These are phyloP conservation scores for Aciculoconidium aculeatum DNA, from an alignment of 805 yeast genomes.

Conservation along the genomic window DNA sequence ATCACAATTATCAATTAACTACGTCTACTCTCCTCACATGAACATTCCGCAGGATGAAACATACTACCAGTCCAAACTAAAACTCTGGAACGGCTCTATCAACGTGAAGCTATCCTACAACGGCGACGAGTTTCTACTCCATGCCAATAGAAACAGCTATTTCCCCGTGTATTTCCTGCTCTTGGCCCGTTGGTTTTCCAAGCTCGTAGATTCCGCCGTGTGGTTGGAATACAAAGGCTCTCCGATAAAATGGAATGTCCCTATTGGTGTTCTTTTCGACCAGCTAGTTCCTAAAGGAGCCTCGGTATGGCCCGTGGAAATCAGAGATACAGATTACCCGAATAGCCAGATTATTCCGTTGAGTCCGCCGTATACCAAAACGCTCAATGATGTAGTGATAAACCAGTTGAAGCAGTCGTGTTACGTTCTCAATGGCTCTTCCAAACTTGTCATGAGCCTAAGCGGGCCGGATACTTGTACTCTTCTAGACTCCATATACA, in stretches of 20 bases:
- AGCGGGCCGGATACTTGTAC: constrained; percentile 53
- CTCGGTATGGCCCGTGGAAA: constrained; percentile 33
- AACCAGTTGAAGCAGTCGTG: constrained; percentile 82
- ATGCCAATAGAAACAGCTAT: constrained; percentile 44
- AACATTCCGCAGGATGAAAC: no score
- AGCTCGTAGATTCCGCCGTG: constrained; percentile 14
- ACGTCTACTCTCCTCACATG: no score
- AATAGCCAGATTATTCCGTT: constrained; percentile 27
- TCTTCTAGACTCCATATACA: constrained; percentile 50
- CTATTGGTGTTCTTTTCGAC: constrained; percentile 67
- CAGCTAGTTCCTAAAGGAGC: constrained; percentile 17
- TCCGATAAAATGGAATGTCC: constrained; percentile 73
- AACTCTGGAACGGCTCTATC: constrained; percentile 51
- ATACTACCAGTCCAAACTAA: constrained; percentile 27
- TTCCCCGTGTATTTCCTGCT: constrained; percentile 39
- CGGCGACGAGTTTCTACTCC: constrained; percentile 14
- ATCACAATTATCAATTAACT: no score
- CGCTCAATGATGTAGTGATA: constrained; percentile 51
- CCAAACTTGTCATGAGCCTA: constrained; percentile 75
- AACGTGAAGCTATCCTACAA: constrained; percentile 27
- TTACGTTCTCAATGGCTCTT: constrained; percentile 66
- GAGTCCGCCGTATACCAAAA: constrained; percentile 12
- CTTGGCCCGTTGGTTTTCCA: constrained; percentile 8
- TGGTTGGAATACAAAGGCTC: constrained; percentile 67
- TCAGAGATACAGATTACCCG: constrained; percentile 21